A percentile compares a stretch with the other conserved stretches of the same genome.
These are phyloP conservation scores for Candida ortonii DNA, from an alignment of 805 yeast species.

Conservation along the genomic window DNA sequence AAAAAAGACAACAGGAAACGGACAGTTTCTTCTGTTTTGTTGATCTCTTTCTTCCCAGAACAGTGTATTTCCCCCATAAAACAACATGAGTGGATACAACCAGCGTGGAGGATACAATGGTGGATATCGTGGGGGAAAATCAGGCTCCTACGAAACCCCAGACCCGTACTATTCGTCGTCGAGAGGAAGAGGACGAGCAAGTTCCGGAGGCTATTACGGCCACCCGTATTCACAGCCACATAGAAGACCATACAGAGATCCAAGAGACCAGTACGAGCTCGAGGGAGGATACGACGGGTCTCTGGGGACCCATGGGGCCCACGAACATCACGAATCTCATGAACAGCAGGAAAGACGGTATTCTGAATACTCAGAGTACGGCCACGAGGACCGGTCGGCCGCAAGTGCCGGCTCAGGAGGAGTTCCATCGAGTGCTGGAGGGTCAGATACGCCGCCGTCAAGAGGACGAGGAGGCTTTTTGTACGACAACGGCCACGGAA, in stretches of 20 bases:
- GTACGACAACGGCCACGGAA: slow-evolving; percentile 5
- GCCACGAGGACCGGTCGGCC: too few relatives aligned
- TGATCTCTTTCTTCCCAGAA: neutral
- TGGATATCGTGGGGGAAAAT: slow-evolving; percentile 7
- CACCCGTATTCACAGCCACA: slow-evolving; percentile 6
- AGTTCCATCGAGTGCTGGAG: slow-evolving; percentile 1
- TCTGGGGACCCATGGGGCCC: neutral
- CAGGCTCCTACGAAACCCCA: slow-evolving; percentile 8
- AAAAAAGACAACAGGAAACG: too few relatives aligned
- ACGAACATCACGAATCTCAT: too few relatives aligned
- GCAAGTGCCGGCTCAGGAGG: slow-evolving; percentile 2
- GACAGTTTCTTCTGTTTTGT: too few relatives aligned
- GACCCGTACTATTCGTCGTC: slow-evolving; percentile 10
- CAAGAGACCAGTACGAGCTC: slow-evolving; percentile 1
- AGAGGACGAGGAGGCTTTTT: slow-evolving; percentile 2
- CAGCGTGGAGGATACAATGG: slow-evolving; percentile 5
- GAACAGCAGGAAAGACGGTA: too few relatives aligned
- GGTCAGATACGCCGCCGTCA: slow-evolving; percentile 2
- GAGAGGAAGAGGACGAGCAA: slow-evolving; percentile 3
- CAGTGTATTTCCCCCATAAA: neutral
- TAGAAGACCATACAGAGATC: slow-evolving; percentile 11
- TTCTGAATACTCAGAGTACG: too few relatives aligned
- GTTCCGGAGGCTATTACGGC: too few relatives aligned
- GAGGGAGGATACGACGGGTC: neutral
- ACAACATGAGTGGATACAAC: slow-evolving; percentile 4